These are phyloP conservation scores for Mucor lusitanicus DNA, from an alignment of 371 early-diverging fungal genomes.

Conservation along the genomic window DNA sequence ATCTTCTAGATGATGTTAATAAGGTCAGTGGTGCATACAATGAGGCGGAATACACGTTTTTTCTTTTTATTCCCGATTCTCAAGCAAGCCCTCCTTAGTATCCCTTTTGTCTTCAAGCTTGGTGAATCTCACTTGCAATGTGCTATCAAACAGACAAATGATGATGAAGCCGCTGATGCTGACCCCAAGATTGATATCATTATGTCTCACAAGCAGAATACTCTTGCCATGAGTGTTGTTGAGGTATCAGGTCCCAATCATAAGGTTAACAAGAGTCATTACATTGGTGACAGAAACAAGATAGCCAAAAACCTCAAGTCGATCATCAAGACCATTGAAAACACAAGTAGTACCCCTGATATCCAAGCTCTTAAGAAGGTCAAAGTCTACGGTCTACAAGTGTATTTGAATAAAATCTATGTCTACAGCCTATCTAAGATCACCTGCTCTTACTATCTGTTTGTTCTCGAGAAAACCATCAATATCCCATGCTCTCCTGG, in stretches of 20 bases:
- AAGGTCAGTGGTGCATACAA: not conserved
- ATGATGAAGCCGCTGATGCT: not conserved
- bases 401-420: too few species aligned
- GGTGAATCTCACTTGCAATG: not conserved
- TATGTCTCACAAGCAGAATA: not conserved
- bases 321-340: too few species aligned
- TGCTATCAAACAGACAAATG: not conserved
- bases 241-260: not conserved
- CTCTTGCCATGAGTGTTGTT: not conserved
- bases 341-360: too few species aligned
- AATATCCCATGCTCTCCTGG: too few species aligned
- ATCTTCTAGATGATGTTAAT: not conserved
- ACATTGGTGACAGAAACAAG: not conserved
- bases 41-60: not conserved
- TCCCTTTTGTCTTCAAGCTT: not conserved
- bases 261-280: not conserved
- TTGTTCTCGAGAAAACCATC: too few species aligned
- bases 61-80: not conserved
- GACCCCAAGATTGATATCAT: conserved; percentile 1
- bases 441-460: too few species aligned
- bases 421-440: too few species aligned
- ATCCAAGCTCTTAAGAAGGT: not conserved
- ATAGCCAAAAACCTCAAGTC: not conserved
- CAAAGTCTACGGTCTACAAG: too few species aligned
- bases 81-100: not conserved